Evolutionary conservation across 176 grass and related monocot genomes (phyloP).

Genomic region (Oryza australiensis): DNA sequence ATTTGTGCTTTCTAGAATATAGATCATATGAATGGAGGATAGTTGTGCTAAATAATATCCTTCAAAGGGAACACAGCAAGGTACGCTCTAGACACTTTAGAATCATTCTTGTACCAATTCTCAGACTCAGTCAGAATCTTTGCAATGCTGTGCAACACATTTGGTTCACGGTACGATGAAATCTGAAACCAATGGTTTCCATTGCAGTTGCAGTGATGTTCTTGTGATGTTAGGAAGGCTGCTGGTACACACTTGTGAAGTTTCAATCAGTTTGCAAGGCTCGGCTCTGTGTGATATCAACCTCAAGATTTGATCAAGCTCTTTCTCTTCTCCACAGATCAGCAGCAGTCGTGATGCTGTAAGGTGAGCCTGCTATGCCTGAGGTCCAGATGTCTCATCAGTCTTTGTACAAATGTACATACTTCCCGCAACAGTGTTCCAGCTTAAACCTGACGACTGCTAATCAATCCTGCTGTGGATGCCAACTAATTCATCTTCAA

Average conservation of each 20-base stretch:
- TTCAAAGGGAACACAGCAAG: background rate
- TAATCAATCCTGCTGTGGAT: background rate
- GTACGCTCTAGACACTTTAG: background rate
- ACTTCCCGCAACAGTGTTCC: background rate
- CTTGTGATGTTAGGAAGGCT: background rate
- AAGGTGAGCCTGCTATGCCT: background rate
- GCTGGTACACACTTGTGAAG: background rate
- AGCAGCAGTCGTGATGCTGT: background rate
- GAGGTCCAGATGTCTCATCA: background rate
- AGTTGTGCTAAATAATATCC: background rate
- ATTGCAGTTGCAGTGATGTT: background rate
- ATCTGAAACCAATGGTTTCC: background rate
- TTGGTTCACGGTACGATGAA: background rate
- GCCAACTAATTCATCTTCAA: background rate
- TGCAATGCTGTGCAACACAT: background rate
- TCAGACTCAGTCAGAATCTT: background rate
- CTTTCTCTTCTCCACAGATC: background rate
- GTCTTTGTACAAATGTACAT: background rate
- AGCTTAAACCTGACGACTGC: background rate
- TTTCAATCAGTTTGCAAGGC: background rate
- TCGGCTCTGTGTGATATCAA: background rate
- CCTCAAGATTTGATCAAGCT: background rate
- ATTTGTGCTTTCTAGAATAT: background rate
- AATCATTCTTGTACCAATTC: background rate
- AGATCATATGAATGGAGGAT: background rate